Percentiles rank a stretch among this genome's conserved stretches.
Conservation (phyloP, 257 asterid species). For the Buddleja alternifolia region DNA sequence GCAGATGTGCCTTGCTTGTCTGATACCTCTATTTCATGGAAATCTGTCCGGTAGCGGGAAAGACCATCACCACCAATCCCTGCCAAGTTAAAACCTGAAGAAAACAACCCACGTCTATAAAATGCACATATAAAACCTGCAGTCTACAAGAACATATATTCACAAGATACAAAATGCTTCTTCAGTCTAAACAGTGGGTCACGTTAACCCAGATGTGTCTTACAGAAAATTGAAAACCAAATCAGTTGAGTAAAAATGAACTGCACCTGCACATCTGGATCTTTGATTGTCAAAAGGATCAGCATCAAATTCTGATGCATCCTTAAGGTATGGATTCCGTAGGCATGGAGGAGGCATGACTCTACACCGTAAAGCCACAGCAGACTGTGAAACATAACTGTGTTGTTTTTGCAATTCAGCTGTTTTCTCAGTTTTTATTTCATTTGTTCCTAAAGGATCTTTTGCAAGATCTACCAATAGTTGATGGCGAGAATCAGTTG, state of each 20-base stretch:
- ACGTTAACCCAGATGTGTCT: conserved; percentile 13
- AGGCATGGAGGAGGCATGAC: conserved; percentile 99
- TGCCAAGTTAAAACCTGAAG: conserved; percentile 62
- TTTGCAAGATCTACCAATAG: conserved; percentile 37
- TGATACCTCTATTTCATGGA: conserved; percentile 80
- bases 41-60: conserved; percentile 83
- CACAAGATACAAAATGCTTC: neutral
- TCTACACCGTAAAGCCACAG: conserved; percentile 94
- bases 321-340: conserved; percentile 73
- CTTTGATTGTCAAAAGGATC: conserved; percentile 79
- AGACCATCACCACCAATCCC: conserved; percentile 71
- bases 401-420: conserved; percentile 46
- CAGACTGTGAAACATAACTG: conserved; percentile 85
- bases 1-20: neutral
- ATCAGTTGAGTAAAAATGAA: neutral
- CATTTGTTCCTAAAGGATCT: conserved; percentile 41
- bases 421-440: conserved; percentile 36
- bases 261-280: conserved; percentile 82
- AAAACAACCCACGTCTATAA: neutral
- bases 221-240: neutral
- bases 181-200: neutral
- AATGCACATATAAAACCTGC: neutral
- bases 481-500: conserved; percentile 36
- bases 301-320: conserved; percentile 46
- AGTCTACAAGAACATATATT: neutral